Percentiles rank a stretch among this genome's conserved stretches.
Conservation (phyloP, 306 rosid species). For the Adenanthera pavonina region DNA sequence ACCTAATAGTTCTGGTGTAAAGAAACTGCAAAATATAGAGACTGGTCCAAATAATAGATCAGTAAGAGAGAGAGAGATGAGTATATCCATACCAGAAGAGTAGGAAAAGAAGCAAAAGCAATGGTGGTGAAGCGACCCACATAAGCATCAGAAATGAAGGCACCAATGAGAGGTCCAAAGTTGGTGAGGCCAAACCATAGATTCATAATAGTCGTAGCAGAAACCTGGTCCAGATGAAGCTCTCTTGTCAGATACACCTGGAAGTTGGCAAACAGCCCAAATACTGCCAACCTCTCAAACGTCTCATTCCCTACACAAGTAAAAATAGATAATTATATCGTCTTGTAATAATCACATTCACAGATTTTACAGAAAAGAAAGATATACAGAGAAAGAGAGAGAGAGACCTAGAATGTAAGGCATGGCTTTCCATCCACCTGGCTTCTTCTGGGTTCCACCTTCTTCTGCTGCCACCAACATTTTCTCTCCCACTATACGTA, state of each 20-base stretch:
- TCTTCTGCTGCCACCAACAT: constrained; percentile 15
- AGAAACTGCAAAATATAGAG: too few relatives aligned
- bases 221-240: constrained; percentile 70
- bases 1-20: too few relatives aligned
- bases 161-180: constrained; percentile 76
- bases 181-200: constrained; percentile 67
- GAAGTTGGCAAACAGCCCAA: constrained; percentile 76
- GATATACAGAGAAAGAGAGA: background rate
- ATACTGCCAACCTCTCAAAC: constrained; percentile 75
- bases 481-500: constrained; percentile 3
- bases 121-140: constrained; percentile 74
- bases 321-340: background rate
- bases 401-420: constrained; percentile 74
- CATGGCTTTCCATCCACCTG: constrained; percentile 89
- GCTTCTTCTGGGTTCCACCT: constrained; percentile 39
- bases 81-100: constrained; percentile 49
- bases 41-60: too few relatives aligned
- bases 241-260: constrained; percentile 73
- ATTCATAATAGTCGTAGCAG: constrained; percentile 63
- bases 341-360: too few relatives aligned
- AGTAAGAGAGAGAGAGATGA: background rate
- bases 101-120: constrained; percentile 64
- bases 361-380: background rate
- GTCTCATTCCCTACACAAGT: constrained; percentile 71
- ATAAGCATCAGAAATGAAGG: constrained; percentile 80